Evolutionary conservation across 2,329 filamentous ascomycete genomes (phyloP), one percentile per base, ranked within the genome.

Genomic region (Fonsecaea monophora): DNA sequence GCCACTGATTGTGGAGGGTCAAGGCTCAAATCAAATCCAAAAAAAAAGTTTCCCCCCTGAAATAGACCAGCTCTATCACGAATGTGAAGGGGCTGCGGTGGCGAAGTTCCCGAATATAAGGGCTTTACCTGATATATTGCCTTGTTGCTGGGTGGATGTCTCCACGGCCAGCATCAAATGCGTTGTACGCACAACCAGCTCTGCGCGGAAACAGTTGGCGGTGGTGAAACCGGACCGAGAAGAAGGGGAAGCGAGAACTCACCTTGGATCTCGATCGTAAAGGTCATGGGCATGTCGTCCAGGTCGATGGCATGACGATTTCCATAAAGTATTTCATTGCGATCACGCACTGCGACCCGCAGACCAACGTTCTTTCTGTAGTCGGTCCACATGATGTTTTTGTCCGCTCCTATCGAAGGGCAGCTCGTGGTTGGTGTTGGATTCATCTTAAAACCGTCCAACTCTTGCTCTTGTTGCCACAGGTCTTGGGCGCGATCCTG

Each of bases 231-330:
- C 5, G 56, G 18, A 18, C 53, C 13, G 4, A 32, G 30, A 32
- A 32, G 30, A 6, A 32, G 30, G 25, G 25, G 25, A 25, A 32
- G 15, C 56, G 6, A 50, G 32, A 53, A 75, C 83, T 66, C 80
- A 92, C 91, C 89, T 85, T 91, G 83, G 73, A 92, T 91, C 64
- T 90, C 86, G 34, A 95, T 80, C 53, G 85, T 85, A 75, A 92
- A 95, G 62, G 83, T 87, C 9, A 91, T 86, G 3, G 89, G 83
- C n/a, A 85, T 78, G 54, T 92, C 88, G 62, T 92, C 87, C 59
- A 69, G 53, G n/a, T 70, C 67, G 32, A 50, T 53, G 18, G 58
- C 30, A 34, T 60, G 58, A 42, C 60, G 58, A 42, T 64, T 54
- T 15, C 62, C 56, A 56, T 65, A 65, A 53, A 55, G 65, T 9